Conservation (phyloP, 805 yeast genomes). For the Candida michaelii region DNA sequence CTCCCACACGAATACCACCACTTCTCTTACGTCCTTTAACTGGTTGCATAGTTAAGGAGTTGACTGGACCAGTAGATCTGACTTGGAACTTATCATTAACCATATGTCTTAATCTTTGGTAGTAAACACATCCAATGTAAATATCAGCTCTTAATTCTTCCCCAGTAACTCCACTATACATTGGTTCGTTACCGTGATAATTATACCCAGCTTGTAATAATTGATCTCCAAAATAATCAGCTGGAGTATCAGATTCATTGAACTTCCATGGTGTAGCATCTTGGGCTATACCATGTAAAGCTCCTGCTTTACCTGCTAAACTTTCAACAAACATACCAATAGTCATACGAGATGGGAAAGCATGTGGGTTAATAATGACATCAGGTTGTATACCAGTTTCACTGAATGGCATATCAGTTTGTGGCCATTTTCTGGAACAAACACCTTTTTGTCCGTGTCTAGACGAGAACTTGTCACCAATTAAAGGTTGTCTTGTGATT, state of each 20-base stretch:
- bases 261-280: slow-evolving; percentile 97
- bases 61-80: slow-evolving; percentile 97
- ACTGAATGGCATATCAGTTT: slow-evolving; percentile 93
- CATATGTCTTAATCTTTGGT: slow-evolving; percentile 98
- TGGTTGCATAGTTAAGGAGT: slow-evolving; percentile 97
- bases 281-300: slow-evolving; percentile 95
- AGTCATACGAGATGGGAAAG: slow-evolving; percentile 99
- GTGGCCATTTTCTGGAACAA: slow-evolving; percentile 97
- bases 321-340: slow-evolving; percentile 99
- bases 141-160: slow-evolving; percentile 96
- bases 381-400: slow-evolving; percentile 98
- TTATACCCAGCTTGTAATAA: slow-evolving; percentile 85
- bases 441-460: slow-evolving; percentile 99
- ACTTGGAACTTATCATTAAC: slow-evolving; percentile 99
- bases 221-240: slow-evolving; percentile 96
- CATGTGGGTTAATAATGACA: slow-evolving; percentile 96
- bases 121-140: slow-evolving; percentile 94
- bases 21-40: slow-evolving; percentile 98
- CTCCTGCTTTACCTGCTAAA: slow-evolving; percentile 98
- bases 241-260: slow-evolving; percentile 90
- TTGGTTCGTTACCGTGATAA: slow-evolving; percentile 97
- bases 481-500: slow-evolving; percentile 86
- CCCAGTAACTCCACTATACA: slow-evolving; percentile 98
- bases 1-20: slow-evolving; percentile 99
- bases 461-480: slow-evolving; percentile 97